Conservation (phyloP, 495 filamentous ascomycete species). For the Gamarada debralockiae region DNA sequence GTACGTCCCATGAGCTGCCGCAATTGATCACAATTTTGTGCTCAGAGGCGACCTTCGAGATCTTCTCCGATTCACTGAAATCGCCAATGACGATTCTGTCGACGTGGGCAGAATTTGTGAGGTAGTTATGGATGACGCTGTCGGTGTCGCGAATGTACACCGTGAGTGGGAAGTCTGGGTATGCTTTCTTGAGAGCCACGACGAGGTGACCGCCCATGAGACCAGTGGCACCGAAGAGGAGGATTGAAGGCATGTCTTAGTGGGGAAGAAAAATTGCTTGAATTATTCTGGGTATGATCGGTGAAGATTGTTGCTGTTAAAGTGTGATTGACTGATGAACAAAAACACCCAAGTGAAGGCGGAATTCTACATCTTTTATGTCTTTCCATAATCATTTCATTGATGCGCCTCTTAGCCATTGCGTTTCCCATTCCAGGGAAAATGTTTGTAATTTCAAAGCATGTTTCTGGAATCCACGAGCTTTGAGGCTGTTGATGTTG, state of each 20-base stretch:
- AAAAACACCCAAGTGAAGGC: no score
- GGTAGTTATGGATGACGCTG: background rate
- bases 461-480: no score
- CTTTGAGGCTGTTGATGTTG: no score
- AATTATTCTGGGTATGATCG: no score
- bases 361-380: no score
- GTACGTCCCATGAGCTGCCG: background rate
- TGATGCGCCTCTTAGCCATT: no score
- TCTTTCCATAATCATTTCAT: no score
- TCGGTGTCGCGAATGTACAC: background rate
- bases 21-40: background rate
- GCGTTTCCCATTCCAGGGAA: no score
- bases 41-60: background rate
- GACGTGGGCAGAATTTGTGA: background rate
- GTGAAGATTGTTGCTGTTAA: no score
- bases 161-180: background rate
- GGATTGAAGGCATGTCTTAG: background rate
- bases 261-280: no score
- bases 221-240: background rate
- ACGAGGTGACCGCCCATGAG: background rate
- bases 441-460: no score
- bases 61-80: background rate
- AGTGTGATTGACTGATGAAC: no score
- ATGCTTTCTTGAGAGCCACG: background rate
- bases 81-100: background rate